These are phyloP conservation scores for Capronia americana DNA, from an alignment of 2,329 filamentous ascomycete species.

Conservation along the genomic window DNA sequence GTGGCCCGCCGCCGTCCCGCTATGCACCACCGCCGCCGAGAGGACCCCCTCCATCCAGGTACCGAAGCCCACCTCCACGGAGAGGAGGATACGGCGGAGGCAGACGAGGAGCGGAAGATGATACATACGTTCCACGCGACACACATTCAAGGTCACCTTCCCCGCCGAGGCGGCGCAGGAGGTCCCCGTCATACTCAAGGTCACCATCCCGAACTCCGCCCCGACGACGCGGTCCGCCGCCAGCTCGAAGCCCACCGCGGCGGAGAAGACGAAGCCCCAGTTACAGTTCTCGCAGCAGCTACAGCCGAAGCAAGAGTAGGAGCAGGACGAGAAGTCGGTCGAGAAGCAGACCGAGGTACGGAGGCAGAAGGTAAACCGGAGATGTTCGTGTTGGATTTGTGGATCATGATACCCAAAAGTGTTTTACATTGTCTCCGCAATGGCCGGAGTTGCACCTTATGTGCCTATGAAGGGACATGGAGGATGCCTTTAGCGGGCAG, in stretches of 20 bases:
- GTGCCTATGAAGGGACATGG: not conserved
- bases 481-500: not conserved
- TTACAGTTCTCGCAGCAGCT: conserved; percentile 67
- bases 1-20: conserved; percentile 49
- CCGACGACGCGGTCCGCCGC: conserved; percentile 46
- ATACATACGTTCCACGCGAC: conserved; percentile 67
- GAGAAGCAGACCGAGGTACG: conserved; percentile 55
- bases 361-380: conserved; percentile 38
- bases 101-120: conserved; percentile 45
- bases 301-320: conserved; percentile 58
- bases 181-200: conserved; percentile 46
- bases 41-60: conserved; percentile 40
- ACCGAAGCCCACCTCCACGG: conserved; percentile 47
- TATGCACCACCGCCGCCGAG: conserved; percentile 42
- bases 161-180: conserved; percentile 46
- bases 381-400: not conserved
- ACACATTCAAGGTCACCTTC: conserved; percentile 49
- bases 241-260: conserved; percentile 46
- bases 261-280: conserved; percentile 64
- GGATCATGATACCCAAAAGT: conserved; percentile 4
- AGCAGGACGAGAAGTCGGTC: conserved; percentile 59
- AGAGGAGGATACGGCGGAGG: conserved; percentile 47
- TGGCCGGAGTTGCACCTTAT: not conserved
- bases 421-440: not conserved
- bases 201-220: conserved; percentile 53